These are phyloP conservation scores for Trichophyton rubrum DNA, from an alignment of 2,329 filamentous ascomycete species.

Conservation along the genomic window DNA sequence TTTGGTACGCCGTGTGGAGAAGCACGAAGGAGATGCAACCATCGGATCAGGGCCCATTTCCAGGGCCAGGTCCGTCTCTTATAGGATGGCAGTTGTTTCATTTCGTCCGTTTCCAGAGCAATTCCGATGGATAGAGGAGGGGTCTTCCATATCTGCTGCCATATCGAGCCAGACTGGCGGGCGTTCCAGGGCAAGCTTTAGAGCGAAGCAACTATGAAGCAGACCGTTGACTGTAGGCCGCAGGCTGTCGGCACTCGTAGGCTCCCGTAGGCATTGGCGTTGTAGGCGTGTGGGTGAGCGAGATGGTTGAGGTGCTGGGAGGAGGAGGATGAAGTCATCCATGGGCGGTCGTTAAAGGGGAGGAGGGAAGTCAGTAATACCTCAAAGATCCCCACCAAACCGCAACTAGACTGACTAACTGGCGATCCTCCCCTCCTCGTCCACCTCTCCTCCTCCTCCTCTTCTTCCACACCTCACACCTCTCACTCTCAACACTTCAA, in stretches of 20 bases:
- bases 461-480: neutral
- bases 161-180: neutral
- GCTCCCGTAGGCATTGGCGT: neutral
- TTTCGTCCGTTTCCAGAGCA: neutral
- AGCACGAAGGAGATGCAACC: neutral
- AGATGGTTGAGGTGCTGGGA: neutral
- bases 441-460: neutral
- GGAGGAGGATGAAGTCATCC: neutral
- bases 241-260: too few species aligned
- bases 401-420: neutral
- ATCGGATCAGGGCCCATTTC: neutral
- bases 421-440: constrained; percentile 2
- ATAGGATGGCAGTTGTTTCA: neutral
- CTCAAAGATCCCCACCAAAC: neutral
- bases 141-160: neutral
- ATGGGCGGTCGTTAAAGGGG: neutral
- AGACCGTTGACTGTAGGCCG: too few species aligned
- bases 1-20: constrained; percentile 2
- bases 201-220: neutral
- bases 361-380: too few species aligned
- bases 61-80: neutral
- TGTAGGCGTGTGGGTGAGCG: too few species aligned
- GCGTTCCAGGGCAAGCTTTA: neutral
- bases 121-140: neutral
- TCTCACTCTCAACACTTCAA: neutral